Evolutionary conservation across 257 asterid genomes (phyloP).

Genomic region (Capsicum pubescens): DNA sequence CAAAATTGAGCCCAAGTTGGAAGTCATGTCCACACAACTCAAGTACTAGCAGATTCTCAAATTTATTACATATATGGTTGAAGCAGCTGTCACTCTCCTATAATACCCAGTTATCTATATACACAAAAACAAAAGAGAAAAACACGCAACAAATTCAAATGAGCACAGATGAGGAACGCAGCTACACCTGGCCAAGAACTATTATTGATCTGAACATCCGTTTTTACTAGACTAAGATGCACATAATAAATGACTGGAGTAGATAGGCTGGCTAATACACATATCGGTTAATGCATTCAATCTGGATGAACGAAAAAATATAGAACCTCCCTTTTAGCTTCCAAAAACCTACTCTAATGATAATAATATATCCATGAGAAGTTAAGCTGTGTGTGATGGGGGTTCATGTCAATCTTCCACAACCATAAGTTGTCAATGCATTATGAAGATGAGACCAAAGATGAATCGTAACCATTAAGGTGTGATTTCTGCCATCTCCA

Average conservation of each 20-base stretch:
- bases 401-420: slow-evolving; percentile 30
- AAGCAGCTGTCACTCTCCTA: neutral
- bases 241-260: slow-evolving; percentile 21
- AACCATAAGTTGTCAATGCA: neutral
- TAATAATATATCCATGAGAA: neutral
- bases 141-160: neutral
- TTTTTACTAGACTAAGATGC: slow-evolving; percentile 23
- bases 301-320: slow-evolving; percentile 12
- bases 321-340: slow-evolving; percentile 30
- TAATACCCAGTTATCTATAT: neutral
- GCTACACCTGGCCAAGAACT: neutral
- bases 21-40: neutral
- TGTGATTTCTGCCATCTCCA: slow-evolving; percentile 99
- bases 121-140: neutral
- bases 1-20: neutral
- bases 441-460: slow-evolving; percentile 50
- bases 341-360: neutral
- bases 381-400: slow-evolving; percentile 26
- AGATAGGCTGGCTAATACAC: slow-evolving; percentile 19
- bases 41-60: neutral
- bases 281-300: neutral
- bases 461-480: slow-evolving; percentile 60
- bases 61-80: neutral
- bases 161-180: neutral
- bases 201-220: slow-evolving; percentile 26